phyloP scores from a whole-genome alignment of 2,329 filamentous ascomycete genomes.

The Colletotrichum sp. region DNA sequence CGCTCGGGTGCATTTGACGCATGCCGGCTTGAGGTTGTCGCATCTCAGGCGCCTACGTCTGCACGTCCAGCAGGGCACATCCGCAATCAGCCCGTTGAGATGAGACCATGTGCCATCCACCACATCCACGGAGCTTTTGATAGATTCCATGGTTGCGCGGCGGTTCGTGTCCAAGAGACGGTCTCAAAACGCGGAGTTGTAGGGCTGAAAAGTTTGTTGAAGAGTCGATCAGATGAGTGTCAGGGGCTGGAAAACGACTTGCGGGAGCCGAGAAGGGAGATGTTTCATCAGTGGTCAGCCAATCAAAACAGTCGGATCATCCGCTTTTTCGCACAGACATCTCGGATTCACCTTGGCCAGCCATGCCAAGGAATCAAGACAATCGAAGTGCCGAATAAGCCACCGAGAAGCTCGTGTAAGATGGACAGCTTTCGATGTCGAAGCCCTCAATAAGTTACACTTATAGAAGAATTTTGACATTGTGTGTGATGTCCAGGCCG shows the following conservation, averaged over 20 bases:
- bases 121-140: background rate
- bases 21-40: conserved; percentile 23
- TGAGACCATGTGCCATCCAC: background rate
- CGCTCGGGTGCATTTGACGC: conserved; percentile 23
- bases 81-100: background rate
- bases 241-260: background rate
- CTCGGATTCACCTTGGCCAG: background rate
- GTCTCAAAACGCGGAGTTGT: background rate
- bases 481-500: rapidly evolving
- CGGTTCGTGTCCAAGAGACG: rapidly evolving
- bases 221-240: background rate
- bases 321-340: background rate
- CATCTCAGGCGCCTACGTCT: conserved; percentile 21
- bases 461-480: rapidly evolving
- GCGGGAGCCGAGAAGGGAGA: background rate
- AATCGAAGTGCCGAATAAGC: background rate
- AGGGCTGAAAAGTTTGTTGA: background rate
- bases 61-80: background rate
- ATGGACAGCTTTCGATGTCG: background rate
- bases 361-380: background rate
- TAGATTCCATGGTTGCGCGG: background rate
- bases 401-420: background rate
- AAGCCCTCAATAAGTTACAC: background rate
- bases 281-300: background rate
- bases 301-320: background rate